phyloP scores from a whole-genome alignment of 306 rosid genomes.

The Citrullus colocynthis region DNA sequence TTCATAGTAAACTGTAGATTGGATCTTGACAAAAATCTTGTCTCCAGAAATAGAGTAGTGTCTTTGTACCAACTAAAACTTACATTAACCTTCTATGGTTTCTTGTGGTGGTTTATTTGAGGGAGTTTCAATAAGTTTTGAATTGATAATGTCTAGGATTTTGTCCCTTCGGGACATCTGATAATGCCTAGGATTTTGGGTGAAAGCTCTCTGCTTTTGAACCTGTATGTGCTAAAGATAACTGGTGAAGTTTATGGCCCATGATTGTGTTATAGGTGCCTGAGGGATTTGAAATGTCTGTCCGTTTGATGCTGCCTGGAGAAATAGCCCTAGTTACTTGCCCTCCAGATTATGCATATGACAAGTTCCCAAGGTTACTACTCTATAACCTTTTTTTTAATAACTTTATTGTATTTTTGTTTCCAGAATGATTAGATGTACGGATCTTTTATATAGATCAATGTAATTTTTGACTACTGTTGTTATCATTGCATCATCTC shows the following conservation, averaged over 20 bases:
- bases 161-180: not conserved
- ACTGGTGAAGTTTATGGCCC: not conserved
- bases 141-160: not conserved
- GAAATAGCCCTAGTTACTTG: conserved; percentile 81
- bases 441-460: not conserved
- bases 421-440: not conserved
- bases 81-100: not conserved
- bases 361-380: conserved; percentile 73
- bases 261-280: conserved; percentile 48
- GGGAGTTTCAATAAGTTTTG: not conserved
- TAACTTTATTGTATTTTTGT: not conserved
- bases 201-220: not conserved
- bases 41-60: not conserved
- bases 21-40: not conserved
- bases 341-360: conserved; percentile 95
- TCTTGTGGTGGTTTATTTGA: not conserved
- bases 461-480: not conserved
- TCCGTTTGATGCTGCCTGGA: conserved; percentile 92
- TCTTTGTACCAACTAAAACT: not conserved
- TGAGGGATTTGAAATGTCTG: conserved; percentile 88
- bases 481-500: not conserved
- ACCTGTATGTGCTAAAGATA: not conserved
- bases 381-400: not conserved
- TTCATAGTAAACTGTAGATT: not conserved
- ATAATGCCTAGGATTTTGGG: not conserved